Evolutionary conservation across 2,329 filamentous ascomycete genomes (phyloP), one percentile per base, ranked within the genome.

Genomic region (Fusarium sp.): DNA sequence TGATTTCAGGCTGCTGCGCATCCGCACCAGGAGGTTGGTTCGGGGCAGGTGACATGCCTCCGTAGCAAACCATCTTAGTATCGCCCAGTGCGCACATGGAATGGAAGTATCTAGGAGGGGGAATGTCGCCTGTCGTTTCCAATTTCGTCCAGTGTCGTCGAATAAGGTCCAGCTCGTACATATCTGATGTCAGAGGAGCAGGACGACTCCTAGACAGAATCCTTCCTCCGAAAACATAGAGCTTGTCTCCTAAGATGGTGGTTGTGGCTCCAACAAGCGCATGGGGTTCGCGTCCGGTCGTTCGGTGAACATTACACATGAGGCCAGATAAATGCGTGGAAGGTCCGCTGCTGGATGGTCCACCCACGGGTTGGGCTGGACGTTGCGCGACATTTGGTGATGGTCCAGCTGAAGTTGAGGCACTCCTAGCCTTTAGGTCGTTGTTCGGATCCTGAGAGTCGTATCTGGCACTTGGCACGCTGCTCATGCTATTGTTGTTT

Each of bases 31-130:
- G 74, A 34, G 85, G 79, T 46, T 86, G 83, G 59, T 82, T 85
- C 9, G 86, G 83, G 13, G 90, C 88, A 2, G 95, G 94, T 12
- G 95, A 98, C 96, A 99, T 99, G 73, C 96, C 96, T 61, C 96
- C 96, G 80, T 98, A 99, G 80, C 95, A 98, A 5, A 99, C 95
- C 79, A 99, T 86, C 80, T 98, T 99, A 4, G 93, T 95, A 78
- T 98, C 96, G 23, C 96, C 96, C 4, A 99, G 83, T 2, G 93
- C 88, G 78, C 96, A 99, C 79, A 98, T 92, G 69, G 94, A 98
- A 83, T 99, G 96, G 72, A 99, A 99, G 79, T 99, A 99, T 66
- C 96, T 89, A 11, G 96, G 93, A 3, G 94, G 92, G 2, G 96
- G 96, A 40, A 97, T 84, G 74, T 98, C 94, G 46, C 96, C 96